These are phyloP conservation scores for Alternaria longipes DNA, from an alignment of 2,329 filamentous ascomycete species.

Conservation along the genomic window DNA sequence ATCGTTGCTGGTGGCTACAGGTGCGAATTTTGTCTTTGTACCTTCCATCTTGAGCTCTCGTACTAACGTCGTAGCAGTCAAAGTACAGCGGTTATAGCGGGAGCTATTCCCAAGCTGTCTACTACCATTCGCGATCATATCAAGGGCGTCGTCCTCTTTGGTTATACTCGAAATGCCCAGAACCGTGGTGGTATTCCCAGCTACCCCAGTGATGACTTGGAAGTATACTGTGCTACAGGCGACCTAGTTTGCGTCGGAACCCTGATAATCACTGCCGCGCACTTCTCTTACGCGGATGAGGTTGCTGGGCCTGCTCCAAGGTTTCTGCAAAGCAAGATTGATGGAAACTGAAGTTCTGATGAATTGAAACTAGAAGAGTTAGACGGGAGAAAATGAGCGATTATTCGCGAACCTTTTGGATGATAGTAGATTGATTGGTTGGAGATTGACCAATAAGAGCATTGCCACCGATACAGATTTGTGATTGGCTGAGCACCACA, in stretches of 20 bases:
- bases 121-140: slow-evolving; percentile 40
- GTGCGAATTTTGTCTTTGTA: slow-evolving; percentile 33
- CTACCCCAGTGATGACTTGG: slow-evolving; percentile 45
- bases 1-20: slow-evolving; percentile 55
- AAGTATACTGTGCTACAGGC: slow-evolving; percentile 48
- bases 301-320: slow-evolving; percentile 36
- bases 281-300: slow-evolving; percentile 44
- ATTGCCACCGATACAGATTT: no score
- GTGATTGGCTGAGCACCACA: no score
- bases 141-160: slow-evolving; percentile 53
- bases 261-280: slow-evolving; percentile 43
- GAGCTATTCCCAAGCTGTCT: slow-evolving; percentile 42
- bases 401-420: no score
- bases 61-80: slow-evolving; percentile 35
- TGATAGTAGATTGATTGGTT: no score
- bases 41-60: no score
- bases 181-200: slow-evolving; percentile 47
- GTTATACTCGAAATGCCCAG: slow-evolving; percentile 53
- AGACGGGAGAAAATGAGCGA: no score
- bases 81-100: slow-evolving; percentile 52
- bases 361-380: no score
- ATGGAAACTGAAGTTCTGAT: neutral
- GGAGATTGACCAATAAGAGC: no score
- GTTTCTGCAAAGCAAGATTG: slow-evolving; percentile 38
- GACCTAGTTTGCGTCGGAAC: slow-evolving; percentile 51